phyloP scores from a whole-genome alignment of 129 eudicot genomes.

The Helichrysum umbraculigerum region DNA sequence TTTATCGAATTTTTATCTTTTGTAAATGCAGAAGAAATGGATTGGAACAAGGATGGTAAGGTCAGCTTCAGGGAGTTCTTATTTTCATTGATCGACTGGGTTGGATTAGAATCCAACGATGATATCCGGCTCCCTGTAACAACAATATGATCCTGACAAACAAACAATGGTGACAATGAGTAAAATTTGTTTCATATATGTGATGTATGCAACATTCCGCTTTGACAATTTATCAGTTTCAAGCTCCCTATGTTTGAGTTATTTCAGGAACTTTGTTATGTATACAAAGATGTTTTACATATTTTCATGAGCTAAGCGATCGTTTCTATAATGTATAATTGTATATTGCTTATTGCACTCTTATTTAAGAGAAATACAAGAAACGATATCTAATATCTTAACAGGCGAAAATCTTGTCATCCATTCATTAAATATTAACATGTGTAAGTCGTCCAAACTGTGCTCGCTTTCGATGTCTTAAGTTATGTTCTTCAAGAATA shows the following conservation, averaged over 20 bases:
- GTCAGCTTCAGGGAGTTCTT: slow-evolving; percentile 67
- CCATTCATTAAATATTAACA: too few species aligned
- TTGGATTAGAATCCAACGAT: slow-evolving; percentile 34
- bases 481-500: background rate
- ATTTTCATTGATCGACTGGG: slow-evolving; percentile 39
- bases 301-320: background rate
- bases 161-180: slow-evolving; percentile 1
- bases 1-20: background rate
- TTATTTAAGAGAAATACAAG: background rate
- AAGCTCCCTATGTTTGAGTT: background rate
- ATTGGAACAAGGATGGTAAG: slow-evolving; percentile 60
- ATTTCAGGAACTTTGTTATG: background rate
- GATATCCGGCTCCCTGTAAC: slow-evolving; percentile 28
- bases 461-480: background rate
- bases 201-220: slow-evolving; percentile 3
- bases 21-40: slow-evolving; percentile 62
- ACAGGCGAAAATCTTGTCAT: too few species aligned
- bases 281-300: background rate
- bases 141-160: slow-evolving; percentile 12
- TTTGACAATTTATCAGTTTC: slow-evolving; percentile 13
- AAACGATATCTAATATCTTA: background rate
- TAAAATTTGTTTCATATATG: slow-evolving; percentile 10
- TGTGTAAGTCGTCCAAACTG: background rate
- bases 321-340: background rate
- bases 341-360: background rate